These are phyloP conservation scores for Microcos paniculata DNA, from an alignment of 345 rosid species.

Conservation along the genomic window DNA sequence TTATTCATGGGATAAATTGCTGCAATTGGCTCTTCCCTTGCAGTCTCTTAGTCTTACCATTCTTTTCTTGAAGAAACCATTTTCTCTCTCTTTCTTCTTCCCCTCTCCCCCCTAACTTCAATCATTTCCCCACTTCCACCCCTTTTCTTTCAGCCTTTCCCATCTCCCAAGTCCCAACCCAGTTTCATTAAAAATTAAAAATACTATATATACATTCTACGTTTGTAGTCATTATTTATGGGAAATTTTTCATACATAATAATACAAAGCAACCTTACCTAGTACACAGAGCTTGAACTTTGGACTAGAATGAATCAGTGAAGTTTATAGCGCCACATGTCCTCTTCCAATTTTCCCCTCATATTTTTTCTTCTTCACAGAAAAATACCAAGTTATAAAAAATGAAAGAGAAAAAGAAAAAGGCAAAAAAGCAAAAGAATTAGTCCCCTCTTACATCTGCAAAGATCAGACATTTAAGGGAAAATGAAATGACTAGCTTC, in stretches of 20 bases:
- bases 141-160: too few species aligned
- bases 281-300: neutral
- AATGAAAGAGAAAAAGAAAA: neutral
- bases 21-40: neutral
- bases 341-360: neutral
- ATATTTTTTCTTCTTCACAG: too few species aligned
- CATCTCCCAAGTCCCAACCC: neutral
- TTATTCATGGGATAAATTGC: conserved; percentile 21
- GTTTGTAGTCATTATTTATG: too few species aligned
- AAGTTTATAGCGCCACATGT: neutral
- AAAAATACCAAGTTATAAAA: too few species aligned
- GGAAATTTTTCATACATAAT: neutral
- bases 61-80: conserved; percentile 18
- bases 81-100: neutral
- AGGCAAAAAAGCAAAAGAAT: neutral
- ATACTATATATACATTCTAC: neutral
- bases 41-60: neutral
- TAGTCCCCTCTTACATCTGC: conserved; percentile 16
- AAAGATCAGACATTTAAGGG: neutral
- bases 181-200: neutral
- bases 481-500: neutral
- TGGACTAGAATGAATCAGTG: neutral
- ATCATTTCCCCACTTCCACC: neutral
- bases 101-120: neutral
- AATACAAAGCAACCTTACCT: neutral